Evolutionary conservation across 2,329 filamentous ascomycete genomes (phyloP).

Genomic region (Amylocarpus encephaloides): DNA sequence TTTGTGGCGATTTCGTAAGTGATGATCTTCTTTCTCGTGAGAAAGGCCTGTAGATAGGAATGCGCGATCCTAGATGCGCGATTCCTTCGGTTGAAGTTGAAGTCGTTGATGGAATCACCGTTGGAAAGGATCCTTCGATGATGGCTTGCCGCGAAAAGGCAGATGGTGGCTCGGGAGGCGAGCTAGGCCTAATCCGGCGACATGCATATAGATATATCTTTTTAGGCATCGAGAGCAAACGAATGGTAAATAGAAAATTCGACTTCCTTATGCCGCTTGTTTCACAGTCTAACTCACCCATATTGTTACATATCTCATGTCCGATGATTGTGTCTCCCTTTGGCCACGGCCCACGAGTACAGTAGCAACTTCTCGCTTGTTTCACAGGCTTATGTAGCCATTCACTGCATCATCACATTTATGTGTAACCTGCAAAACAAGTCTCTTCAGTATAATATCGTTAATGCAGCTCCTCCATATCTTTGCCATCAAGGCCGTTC

Average conservation of each 20-base stretch:
- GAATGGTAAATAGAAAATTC: neutral
- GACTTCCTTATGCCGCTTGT: neutral
- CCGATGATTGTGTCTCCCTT: no score
- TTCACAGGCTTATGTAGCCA: no score
- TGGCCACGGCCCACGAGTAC: no score
- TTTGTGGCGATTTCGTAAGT: constrained; percentile 21
- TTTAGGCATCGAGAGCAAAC: neutral
- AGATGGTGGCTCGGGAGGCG: neutral
- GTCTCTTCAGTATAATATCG: neutral
- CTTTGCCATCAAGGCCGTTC: neutral
- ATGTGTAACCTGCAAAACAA: no score
- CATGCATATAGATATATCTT: neutral
- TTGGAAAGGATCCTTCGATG: constrained; percentile 5
- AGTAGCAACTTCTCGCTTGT: no score
- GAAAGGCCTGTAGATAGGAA: constrained; percentile 29
- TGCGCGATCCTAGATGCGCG: constrained; percentile 30
- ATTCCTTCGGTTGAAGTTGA: constrained; percentile 25
- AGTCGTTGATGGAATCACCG: constrained; percentile 8
- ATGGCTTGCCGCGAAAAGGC: constrained; percentile 5
- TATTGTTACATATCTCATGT: no score
- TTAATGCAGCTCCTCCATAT: neutral
- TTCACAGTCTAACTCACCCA: neutral
- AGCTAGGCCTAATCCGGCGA: constrained; percentile 1
- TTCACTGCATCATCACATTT: no score
- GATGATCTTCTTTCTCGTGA: constrained; percentile 26